A percentile compares a stretch with the other conserved stretches of the same genome.
phyloP scores from a whole-genome alignment of 2,329 filamentous ascomycete species.

The Fonsecaea pedrosoi region DNA sequence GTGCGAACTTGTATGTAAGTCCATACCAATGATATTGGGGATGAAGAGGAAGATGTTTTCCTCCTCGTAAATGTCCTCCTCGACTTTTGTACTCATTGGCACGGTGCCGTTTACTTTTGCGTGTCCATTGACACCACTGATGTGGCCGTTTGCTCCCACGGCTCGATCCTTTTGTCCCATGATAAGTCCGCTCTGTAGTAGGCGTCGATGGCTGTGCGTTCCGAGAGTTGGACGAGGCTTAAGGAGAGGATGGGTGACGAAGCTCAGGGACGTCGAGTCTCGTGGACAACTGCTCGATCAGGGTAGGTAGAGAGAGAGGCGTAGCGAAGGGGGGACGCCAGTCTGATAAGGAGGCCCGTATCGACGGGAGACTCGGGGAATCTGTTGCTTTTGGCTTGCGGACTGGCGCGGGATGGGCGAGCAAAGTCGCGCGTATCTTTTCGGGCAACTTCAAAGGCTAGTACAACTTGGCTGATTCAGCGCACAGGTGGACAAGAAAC shows the following conservation, averaged over 20 bases:
- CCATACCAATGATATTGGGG: conserved; percentile 79
- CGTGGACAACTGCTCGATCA: conserved; percentile 3
- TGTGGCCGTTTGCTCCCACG: conserved; percentile 23
- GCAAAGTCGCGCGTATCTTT: neutral
- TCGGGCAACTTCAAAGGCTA: neutral
- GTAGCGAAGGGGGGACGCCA: neutral
- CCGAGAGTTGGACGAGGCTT: neutral
- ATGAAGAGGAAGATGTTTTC: conserved; percentile 85
- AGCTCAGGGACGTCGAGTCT: neutral
- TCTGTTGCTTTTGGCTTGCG: conserved; percentile 6
- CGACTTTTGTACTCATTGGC: conserved; percentile 38
- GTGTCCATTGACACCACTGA: conserved; percentile 41
- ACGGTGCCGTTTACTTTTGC: conserved; percentile 44
- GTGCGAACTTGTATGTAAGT: neutral
- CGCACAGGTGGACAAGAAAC: neutral
- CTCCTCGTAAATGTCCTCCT: conserved; percentile 47
- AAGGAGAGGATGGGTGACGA: neutral
- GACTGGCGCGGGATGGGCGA: conserved; percentile 4
- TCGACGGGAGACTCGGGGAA: conserved; percentile 13
- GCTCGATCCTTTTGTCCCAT: conserved; percentile 23
- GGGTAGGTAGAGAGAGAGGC: neutral
- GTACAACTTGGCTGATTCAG: neutral
- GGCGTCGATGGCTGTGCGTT: neutral
- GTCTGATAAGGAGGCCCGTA: conserved; percentile 16
- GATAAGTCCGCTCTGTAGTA: neutral